Evolutionary conservation across 345 rosid species (phyloP), one percentile per base, ranked within the genome.

Genomic region (Corchorus olitorius): DNA sequence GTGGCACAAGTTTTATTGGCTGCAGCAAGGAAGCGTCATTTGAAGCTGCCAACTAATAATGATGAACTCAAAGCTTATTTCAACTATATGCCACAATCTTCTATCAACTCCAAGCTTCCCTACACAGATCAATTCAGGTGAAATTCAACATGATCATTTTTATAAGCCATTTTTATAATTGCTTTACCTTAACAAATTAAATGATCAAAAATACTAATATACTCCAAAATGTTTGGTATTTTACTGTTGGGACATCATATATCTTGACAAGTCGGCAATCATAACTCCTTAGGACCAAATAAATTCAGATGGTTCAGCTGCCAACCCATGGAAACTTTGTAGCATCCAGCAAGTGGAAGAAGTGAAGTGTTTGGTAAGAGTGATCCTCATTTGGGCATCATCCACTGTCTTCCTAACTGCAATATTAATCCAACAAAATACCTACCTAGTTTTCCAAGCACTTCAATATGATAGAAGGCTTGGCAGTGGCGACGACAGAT

Each of bases 111-210:
- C 70, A 75, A 85, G 74, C 89, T 88, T 52, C 62, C 86, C 16
- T 77, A 70, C 59, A 86, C 88, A 1, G 55, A 79, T 49, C 89
- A 88, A 43, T 86, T 86, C 82, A 77, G 88, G 91, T 88, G 27
- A 50, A 27, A 39, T n/a, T n/a, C n/a, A n/a, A n/a, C n/a, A n/a
- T n/a, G n/a, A n/a, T n/a, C n/a, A n/a, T n/a, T n/a, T n/a, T n/a
- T n/a, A n/a, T n/a, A n/a, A n/a, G n/a, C 5, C 41, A 39, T 39
- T 39, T 39, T 39, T 39, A 39, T 39, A 39, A 39, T 39, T 39
- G 5, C 41, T n/a, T 39, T 39, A 39, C 3, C 41, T 5, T 39
- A 39, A 39, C 41, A 39, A 2, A 39, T 39, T 2, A 39, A n/a
- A n/a, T n/a, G n/a, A n/a, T n/a, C n/a, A n/a, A n/a, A n/a, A n/a